Evolutionary conservation across 257 asterid genomes (phyloP).

Genomic region (Ballota nigra): DNA sequence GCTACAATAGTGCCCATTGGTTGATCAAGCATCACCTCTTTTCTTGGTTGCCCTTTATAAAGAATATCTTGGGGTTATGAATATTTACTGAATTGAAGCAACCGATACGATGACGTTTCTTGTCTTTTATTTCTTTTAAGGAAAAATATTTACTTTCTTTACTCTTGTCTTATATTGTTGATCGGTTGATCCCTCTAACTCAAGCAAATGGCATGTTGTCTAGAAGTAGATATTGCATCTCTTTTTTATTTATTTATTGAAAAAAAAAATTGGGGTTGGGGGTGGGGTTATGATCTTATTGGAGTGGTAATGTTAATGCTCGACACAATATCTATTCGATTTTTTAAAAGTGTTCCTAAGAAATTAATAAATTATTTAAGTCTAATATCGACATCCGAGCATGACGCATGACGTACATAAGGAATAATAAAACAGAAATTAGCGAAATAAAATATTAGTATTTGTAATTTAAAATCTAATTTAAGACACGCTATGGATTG

Average conservation of each 20-base stretch:
- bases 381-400: background rate
- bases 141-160: background rate
- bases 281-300: background rate
- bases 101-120: constrained; percentile 8
- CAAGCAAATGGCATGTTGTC: background rate
- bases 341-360: background rate
- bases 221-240: background rate
- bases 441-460: no score
- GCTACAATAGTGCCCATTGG: background rate
- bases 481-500: no score
- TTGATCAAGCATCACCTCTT: background rate
- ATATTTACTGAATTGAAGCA: background rate
- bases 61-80: constrained; percentile 1
- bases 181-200: background rate
- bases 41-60: constrained; percentile 1
- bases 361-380: no score
- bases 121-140: background rate
- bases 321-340: background rate
- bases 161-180: background rate
- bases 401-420: background rate
- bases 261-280: background rate
- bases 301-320: background rate
- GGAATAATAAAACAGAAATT: no score
- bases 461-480: no score
- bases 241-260: background rate